phyloP scores from a whole-genome alignment of 2,329 filamentous ascomycete species.

The Bertia moriformis region DNA sequence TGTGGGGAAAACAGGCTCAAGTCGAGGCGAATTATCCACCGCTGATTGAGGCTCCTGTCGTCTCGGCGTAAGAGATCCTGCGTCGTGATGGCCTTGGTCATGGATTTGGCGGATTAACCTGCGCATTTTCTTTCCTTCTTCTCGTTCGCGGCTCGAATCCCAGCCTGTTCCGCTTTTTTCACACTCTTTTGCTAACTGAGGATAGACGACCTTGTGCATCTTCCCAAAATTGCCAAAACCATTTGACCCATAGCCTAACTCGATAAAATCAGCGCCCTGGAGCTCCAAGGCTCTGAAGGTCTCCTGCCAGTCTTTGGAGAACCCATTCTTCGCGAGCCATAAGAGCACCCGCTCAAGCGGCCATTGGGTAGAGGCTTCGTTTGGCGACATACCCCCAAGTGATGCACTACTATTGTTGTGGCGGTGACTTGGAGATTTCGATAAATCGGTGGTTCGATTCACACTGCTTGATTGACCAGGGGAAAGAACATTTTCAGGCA shows the following conservation, averaged over 20 bases:
- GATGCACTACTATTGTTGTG: not conserved
- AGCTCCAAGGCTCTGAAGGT: not conserved
- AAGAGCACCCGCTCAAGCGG: not conserved
- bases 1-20: too few species aligned
- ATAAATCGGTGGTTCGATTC: not conserved
- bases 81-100: not conserved
- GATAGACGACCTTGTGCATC: not conserved
- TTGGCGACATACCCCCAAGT: not conserved
- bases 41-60: not conserved
- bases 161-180: not conserved
- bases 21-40: too few species aligned
- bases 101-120: not conserved
- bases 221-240: not conserved
- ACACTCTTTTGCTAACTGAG: not conserved
- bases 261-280: not conserved
- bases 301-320: slow-evolving; percentile 1
- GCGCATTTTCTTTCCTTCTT: not conserved
- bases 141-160: not conserved
- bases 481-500: not conserved
- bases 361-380: not conserved
- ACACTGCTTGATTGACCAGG: not conserved
- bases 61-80: not conserved
- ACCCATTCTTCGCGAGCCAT: slow-evolving; percentile 1
- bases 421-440: not conserved
- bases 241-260: not conserved